phyloP scores from a whole-genome alignment of 495 filamentous ascomycete genomes.

The Friedmanniomyces simplex region DNA sequence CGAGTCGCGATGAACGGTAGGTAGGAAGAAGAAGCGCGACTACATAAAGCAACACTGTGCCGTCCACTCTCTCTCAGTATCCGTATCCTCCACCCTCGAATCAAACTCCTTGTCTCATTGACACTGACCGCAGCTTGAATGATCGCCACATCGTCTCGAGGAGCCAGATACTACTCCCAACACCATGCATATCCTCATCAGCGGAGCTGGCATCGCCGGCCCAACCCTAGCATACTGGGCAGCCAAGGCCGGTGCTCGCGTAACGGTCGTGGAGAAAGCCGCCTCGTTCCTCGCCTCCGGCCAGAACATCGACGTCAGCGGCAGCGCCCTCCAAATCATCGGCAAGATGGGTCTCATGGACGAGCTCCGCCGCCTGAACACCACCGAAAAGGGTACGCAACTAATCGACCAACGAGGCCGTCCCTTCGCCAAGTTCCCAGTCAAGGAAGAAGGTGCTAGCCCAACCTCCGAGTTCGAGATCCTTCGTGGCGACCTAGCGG shows the following conservation, averaged over 20 bases:
- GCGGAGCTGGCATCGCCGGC: constrained; percentile 21
- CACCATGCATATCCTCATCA: constrained; percentile 19
- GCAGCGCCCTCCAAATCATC: constrained; percentile 38
- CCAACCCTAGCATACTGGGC: constrained; percentile 45
- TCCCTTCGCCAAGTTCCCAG: constrained; percentile 34
- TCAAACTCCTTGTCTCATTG: too few relatives aligned
- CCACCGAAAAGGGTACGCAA: background rate
- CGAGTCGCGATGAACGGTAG: too few relatives aligned
- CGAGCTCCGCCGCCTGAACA: constrained; percentile 32
- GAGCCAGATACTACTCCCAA: too few relatives aligned
- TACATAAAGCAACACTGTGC: too few relatives aligned
- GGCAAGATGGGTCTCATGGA: constrained; percentile 43
- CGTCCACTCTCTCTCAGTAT: too few relatives aligned
- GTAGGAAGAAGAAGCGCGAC: too few relatives aligned
- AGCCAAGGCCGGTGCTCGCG: constrained; percentile 36
- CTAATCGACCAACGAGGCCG: constrained; percentile 36
- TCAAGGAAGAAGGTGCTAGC: constrained; percentile 33
- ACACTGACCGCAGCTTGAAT: too few relatives aligned
- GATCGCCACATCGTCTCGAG: too few relatives aligned
- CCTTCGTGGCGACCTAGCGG: constrained; percentile 41
- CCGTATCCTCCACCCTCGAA: too few relatives aligned
- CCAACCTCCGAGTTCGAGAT: constrained; percentile 48
- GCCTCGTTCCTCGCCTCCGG: constrained; percentile 36
- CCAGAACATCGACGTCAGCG: constrained; percentile 43
- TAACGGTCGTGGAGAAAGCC: constrained; percentile 46